Base-by-base conservation (phyloP, 2,329 filamentous ascomycete species). In the Knufia fluminis region DNA sequence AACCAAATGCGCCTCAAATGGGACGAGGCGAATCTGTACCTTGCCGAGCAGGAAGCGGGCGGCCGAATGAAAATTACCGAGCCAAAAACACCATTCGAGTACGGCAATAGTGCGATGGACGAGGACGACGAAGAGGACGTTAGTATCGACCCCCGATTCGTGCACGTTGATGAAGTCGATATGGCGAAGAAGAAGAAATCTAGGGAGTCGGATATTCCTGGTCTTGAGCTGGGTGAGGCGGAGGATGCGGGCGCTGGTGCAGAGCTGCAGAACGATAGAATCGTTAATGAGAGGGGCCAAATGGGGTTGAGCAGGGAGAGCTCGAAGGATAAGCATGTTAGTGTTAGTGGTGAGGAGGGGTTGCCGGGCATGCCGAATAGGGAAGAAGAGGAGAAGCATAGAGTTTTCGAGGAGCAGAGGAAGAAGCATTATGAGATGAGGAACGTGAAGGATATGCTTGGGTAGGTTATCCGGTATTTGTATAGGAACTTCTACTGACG, bases 371-470 rank as follows among this genome's bases (percentile, higher is more conserved):
- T 68, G 77, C 79, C 64, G 72, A 81, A 69, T 3, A 66, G 70
- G 36, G 88, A 95, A 66, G 90, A 94, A 65, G 75, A 74, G 54
- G 88, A 92, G 72, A 96, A 97, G 74, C 92, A 98, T 68, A 80
- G 78, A 63, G 81, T 85, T 64, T 98, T 98, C 66, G 90, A 96
- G 71, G 76, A 86, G 70, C 77, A 88, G 73, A 80, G 92, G 62
- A 96, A 92, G 81, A 91, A 83, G 73, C 92, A 98, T 69, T 98
- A 98, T 69, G 92, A 98, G 75, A 98, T 98, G 92, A 88, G 80
- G 71, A 85, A 92, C 63, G 89, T 96, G 51, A 94, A 92, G 61
- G 79, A 83, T 62, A 70, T 97, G 47, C 78, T 98, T 57, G 90
- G 88, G 81, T 83, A 67, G 57, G 74, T n/a, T 69, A 26, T 17